Percentiles rank a stretch among this genome's conserved stretches.
These are phyloP conservation scores for Schrenkiella parvula DNA, from an alignment of 345 rosid genomes.

Conservation along the genomic window DNA sequence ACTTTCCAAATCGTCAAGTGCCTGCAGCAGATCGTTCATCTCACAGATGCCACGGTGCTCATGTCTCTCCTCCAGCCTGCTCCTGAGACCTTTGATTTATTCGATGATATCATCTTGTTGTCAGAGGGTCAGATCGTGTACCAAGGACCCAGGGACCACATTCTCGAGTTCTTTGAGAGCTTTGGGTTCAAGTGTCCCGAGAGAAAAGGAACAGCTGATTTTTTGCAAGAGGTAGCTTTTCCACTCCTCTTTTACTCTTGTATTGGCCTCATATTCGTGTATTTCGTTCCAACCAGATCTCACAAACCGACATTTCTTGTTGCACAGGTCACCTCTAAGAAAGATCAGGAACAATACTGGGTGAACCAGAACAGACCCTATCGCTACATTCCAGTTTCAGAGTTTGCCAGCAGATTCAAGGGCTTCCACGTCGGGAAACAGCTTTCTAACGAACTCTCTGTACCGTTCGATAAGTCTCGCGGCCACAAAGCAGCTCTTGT, in stretches of 20 bases:
- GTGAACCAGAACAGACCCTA: conserved; percentile 29
- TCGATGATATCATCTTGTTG: conserved; percentile 60
- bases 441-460: conserved; percentile 39
- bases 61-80: conserved; percentile 76
- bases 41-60: conserved; percentile 47
- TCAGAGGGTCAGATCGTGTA: conserved; percentile 69
- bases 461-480: conserved; percentile 38
- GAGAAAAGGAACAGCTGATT: conserved; percentile 69
- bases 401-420: conserved; percentile 38
- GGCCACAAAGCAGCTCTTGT: conserved; percentile 41
- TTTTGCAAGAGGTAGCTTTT: conserved; percentile 61
- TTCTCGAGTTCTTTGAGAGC: conserved; percentile 54
- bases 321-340: conserved; percentile 45
- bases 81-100: conserved; percentile 72
- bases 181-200: conserved; percentile 70
- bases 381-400: conserved; percentile 43
- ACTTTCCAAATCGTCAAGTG: conserved; percentile 63
- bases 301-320: neutral
- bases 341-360: conserved; percentile 74
- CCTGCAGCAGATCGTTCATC: conserved; percentile 61
- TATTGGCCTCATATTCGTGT: neutral
- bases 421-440: conserved; percentile 36
- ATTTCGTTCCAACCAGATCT: neutral
- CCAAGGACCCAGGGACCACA: conserved; percentile 53
- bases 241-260: neutral